These are phyloP conservation scores for Fomitiporia mediterranea DNA, from an alignment of 1,284 basidiomycete genomes.

Conservation along the genomic window DNA sequence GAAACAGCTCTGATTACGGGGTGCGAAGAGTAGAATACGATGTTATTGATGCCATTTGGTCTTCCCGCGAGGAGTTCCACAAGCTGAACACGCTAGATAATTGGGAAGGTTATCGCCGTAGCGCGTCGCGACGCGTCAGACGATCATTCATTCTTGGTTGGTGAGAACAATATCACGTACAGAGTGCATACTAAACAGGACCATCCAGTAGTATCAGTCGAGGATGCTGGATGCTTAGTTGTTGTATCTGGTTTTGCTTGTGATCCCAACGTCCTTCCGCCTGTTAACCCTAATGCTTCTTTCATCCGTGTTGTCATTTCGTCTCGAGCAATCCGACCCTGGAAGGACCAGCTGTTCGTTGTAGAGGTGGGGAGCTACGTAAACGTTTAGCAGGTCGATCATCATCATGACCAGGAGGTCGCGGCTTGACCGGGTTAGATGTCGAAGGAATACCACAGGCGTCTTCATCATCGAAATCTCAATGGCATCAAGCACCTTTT, in stretches of 20 bases:
- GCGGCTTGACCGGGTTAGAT: conserved; percentile 18
- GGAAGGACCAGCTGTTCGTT: too few relatives aligned
- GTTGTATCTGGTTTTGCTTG: neutral
- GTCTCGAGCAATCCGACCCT: conserved; percentile 39
- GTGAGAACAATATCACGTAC: conserved; percentile 33
- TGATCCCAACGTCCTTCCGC: conserved; percentile 20
- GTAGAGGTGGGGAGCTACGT: neutral
- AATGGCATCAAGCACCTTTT: conserved; percentile 18
- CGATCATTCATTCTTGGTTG: neutral
- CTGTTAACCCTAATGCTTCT: conserved; percentile 38
- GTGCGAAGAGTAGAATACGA: neutral
- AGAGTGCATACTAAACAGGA: conserved; percentile 50
- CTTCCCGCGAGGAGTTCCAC: conserved; percentile 36
- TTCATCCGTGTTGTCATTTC: conserved; percentile 45
- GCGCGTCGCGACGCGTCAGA: neutral
- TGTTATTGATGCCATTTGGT: neutral
- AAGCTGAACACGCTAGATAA: conserved; percentile 51
- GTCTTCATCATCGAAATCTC: conserved; percentile 25
- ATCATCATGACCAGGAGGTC: neutral
- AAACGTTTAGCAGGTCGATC: neutral
- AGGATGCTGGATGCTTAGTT: neutral
- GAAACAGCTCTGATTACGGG: neutral
- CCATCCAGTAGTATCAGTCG: conserved; percentile 33
- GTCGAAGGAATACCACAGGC: conserved; percentile 31
- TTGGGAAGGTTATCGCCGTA: conserved; percentile 41